These are phyloP conservation scores for Verticillium klebahnii DNA, from an alignment of 2,329 filamentous ascomycete species.

Conservation along the genomic window DNA sequence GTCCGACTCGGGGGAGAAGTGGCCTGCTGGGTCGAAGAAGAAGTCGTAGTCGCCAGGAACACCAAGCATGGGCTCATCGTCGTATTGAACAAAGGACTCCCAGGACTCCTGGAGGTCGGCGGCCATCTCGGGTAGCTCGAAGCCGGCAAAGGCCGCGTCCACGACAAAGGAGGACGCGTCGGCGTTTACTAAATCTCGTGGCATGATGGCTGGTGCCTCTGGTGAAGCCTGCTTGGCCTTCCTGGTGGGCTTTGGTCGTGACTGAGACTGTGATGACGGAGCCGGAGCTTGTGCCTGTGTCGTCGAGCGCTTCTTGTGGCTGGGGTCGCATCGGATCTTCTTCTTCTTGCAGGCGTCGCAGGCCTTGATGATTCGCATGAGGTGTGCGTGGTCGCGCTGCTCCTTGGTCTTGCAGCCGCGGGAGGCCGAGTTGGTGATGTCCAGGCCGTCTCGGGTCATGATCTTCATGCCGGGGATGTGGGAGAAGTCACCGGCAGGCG, in stretches of 20 bases:
- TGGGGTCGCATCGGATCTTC: constrained; percentile 60
- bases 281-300: constrained; percentile 18
- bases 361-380: constrained; percentile 65
- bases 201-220: not conserved
- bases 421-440: constrained; percentile 59
- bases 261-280: constrained; percentile 20
- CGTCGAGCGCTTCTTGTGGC: constrained; percentile 44
- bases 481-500: constrained; percentile 38
- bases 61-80: constrained; percentile 28
- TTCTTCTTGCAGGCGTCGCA: constrained; percentile 58
- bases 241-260: constrained; percentile 33
- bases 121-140: constrained; percentile 13
- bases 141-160: constrained; percentile 13
- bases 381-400: constrained; percentile 61
- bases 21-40: constrained; percentile 36
- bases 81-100: constrained; percentile 43
- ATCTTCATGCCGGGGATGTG: constrained; percentile 62
- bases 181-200: constrained; percentile 1
- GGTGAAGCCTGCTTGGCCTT: constrained; percentile 29
- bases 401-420: constrained; percentile 63
- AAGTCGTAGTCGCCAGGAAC: constrained; percentile 38
- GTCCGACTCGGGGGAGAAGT: constrained; percentile 32
- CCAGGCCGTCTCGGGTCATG: constrained; percentile 57
- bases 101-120: constrained; percentile 25
- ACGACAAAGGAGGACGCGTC: constrained; percentile 9